These are phyloP conservation scores for Ascochyta clinopodiicola DNA, from an alignment of 2,329 filamentous ascomycete species.

Conservation along the genomic window DNA sequence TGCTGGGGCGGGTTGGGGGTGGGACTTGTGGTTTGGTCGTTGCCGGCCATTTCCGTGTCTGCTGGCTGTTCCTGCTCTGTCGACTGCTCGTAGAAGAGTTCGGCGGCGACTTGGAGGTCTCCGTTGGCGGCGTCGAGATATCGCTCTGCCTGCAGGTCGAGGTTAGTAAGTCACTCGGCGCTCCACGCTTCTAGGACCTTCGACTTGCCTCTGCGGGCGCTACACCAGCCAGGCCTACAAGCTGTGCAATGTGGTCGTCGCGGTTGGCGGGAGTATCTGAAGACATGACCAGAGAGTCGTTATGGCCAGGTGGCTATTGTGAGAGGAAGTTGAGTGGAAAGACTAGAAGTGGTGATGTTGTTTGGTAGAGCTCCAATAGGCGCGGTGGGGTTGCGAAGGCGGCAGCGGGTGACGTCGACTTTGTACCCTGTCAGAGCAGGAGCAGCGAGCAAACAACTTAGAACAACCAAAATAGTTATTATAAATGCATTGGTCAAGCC, in stretches of 20 bases:
- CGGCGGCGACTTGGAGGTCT: conserved; percentile 54
- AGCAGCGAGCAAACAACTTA: background rate
- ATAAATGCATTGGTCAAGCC: background rate
- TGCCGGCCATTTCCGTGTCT: conserved; percentile 46
- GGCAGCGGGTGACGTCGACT: conserved; percentile 27
- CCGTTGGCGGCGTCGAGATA: conserved; percentile 54
- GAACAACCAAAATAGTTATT: background rate
- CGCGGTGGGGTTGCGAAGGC: conserved; percentile 17
- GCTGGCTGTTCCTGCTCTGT: conserved; percentile 30
- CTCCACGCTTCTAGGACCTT: conserved; percentile 36
- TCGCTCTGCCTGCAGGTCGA: conserved; percentile 50
- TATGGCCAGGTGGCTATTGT: background rate
- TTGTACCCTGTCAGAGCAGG: conserved; percentile 1
- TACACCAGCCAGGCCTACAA: conserved; percentile 45
- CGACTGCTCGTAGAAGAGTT: conserved; percentile 53
- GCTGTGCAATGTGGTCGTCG: conserved; percentile 47
- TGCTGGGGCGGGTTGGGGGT: no score
- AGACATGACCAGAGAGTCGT: conserved; percentile 34
- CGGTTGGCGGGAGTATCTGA: conserved; percentile 36
- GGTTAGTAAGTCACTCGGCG: conserved; percentile 33
- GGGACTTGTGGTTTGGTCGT: conserved; percentile 33
- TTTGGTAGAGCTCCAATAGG: conserved; percentile 14
- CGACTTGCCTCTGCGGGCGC: conserved; percentile 42
- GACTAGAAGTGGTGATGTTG: conserved; percentile 13
- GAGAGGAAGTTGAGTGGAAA: background rate